Conservation (phyloP, 2,329 filamentous ascomycete genomes). For the Tolypocladium tropicale region DNA sequence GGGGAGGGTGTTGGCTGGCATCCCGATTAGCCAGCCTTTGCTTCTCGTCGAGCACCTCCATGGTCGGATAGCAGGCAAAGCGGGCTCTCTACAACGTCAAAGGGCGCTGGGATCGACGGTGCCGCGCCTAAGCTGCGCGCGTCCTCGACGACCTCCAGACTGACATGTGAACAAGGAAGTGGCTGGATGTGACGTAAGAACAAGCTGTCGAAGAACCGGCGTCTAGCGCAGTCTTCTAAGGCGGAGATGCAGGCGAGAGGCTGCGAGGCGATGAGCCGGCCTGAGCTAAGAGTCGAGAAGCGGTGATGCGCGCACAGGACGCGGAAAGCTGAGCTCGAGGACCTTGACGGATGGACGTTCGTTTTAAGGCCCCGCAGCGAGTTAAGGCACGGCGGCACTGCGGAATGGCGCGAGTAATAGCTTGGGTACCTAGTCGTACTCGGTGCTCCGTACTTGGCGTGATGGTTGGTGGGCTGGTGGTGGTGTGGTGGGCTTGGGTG, state of each 20-base stretch:
- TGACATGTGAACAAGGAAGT: background rate
- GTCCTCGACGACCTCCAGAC: background rate
- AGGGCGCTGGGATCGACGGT: background rate
- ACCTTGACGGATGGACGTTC: background rate
- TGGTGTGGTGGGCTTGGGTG: background rate
- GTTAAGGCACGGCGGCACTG: too few species aligned
- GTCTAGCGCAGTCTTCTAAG: too few species aligned
- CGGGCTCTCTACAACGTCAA: background rate
- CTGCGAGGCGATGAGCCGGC: background rate
- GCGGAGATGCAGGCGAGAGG: background rate
- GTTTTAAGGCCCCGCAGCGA: background rate
- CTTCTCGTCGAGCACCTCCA: slow-evolving; percentile 18
- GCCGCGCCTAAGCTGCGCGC: background rate
- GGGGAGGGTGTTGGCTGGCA: background rate
- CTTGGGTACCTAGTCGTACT: too few species aligned
- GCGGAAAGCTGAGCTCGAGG: background rate
- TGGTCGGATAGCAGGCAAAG: slow-evolving; percentile 1
- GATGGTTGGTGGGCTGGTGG: too few species aligned
- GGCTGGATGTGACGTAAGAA: too few species aligned
- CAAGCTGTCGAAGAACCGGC: too few species aligned
- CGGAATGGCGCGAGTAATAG: too few species aligned
- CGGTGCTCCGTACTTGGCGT: too few species aligned
- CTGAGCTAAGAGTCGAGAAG: background rate
- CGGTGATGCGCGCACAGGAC: background rate
- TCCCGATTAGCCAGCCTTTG: slow-evolving; percentile 10